Evolutionary conservation across 2,329 filamentous ascomycete genomes (phyloP).

Genomic region (Stemphylium lycopersici): DNA sequence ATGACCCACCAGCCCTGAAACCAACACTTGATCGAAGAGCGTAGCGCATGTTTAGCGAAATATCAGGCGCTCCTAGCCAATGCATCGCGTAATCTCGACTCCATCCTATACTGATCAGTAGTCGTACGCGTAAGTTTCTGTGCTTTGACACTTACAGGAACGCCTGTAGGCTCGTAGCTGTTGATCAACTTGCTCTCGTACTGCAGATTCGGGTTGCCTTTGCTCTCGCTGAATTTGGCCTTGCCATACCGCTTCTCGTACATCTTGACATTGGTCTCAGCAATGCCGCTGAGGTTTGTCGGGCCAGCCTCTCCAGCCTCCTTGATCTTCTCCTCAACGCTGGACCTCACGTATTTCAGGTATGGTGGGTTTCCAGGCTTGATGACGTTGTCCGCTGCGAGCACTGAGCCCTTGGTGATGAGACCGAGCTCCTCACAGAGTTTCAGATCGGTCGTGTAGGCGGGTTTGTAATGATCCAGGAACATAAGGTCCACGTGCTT

Average conservation of each 20-base stretch:
- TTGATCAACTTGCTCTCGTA: slow-evolving; percentile 69
- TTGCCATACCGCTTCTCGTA: slow-evolving; percentile 56
- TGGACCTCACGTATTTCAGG: slow-evolving; percentile 71
- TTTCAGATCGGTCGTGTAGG: slow-evolving; percentile 76
- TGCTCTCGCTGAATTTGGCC: slow-evolving; percentile 50
- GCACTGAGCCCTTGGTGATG: slow-evolving; percentile 65
- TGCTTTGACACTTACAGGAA: slow-evolving; percentile 59
- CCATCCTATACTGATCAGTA: slow-evolving; percentile 59
- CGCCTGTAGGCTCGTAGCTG: slow-evolving; percentile 72
- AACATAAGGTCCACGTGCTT: slow-evolving; percentile 74
- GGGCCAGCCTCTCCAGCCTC: slow-evolving; percentile 39
- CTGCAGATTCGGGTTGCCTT: slow-evolving; percentile 68
- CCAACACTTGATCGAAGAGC: background rate
- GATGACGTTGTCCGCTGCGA: slow-evolving; percentile 74
- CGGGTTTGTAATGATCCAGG: slow-evolving; percentile 80
- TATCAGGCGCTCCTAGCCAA: slow-evolving; percentile 23
- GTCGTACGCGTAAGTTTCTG: background rate
- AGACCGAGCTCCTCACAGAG: slow-evolving; percentile 74
- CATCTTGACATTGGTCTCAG: slow-evolving; percentile 56
- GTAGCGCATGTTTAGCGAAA: background rate
- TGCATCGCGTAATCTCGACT: slow-evolving; percentile 69
- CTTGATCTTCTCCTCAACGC: slow-evolving; percentile 65
- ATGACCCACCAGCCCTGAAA: slow-evolving; percentile 1
- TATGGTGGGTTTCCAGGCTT: slow-evolving; percentile 74
- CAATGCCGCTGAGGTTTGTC: slow-evolving; percentile 50